Conservation (phyloP, 1,139 yeast species). For the Pichiaceae sp. region DNA sequence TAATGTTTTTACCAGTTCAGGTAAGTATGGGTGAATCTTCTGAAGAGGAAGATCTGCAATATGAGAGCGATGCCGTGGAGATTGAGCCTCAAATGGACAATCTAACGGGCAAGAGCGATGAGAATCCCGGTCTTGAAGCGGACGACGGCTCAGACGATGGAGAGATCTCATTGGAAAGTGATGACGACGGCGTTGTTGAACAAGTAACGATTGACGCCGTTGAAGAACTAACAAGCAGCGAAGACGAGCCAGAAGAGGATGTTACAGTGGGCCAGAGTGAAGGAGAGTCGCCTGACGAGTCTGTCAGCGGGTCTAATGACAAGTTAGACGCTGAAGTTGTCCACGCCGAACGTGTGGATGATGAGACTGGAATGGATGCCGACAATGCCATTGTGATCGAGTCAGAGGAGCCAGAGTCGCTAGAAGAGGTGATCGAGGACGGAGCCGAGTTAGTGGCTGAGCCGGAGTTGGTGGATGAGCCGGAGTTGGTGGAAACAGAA, state of each 20-base stretch:
- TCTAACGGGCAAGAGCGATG: neutral
- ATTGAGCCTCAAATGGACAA: conserved; percentile 8
- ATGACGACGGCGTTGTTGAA: neutral
- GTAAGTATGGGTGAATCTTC: too few species aligned
- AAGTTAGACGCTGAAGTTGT: conserved; percentile 1
- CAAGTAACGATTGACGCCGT: neutral
- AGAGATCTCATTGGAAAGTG: too few species aligned
- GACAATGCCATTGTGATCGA: too few species aligned
- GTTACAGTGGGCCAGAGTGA: conserved; percentile 4
- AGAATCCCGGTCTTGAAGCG: neutral
- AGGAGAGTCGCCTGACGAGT: conserved; percentile 3
- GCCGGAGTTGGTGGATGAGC: neutral
- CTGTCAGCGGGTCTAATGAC: conserved; percentile 3
- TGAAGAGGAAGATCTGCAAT: conserved; percentile 13
- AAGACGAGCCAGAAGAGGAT: conserved; percentile 5
- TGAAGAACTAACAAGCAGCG: neutral
- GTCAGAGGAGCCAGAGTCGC: conserved; percentile 7
- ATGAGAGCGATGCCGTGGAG: conserved; percentile 28
- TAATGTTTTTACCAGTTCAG: too few species aligned
- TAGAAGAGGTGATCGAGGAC: conserved; percentile 1
- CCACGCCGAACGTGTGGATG: too few species aligned
- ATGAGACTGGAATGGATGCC: too few species aligned
- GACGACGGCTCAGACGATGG: neutral
- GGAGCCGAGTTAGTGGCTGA: conserved; percentile 3
- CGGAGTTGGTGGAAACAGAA: neutral